A percentile compares a stretch with the other conserved stretches of the same genome.
These are phyloP conservation scores for Suillus lakei DNA, from an alignment of 768 basidiomycete species.

Conservation along the genomic window DNA sequence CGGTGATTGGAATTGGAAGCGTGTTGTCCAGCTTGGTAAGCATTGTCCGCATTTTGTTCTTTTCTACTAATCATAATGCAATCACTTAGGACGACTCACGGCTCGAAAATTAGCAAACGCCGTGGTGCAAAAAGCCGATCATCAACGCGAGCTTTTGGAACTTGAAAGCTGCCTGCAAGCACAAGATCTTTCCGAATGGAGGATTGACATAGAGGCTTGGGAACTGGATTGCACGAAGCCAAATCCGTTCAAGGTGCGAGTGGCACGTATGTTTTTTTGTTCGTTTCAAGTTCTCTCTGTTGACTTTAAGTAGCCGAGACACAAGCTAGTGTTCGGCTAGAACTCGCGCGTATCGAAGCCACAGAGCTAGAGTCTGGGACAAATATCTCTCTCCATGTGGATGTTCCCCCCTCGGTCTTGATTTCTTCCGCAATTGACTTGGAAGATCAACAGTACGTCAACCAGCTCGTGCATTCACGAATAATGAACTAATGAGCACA, in stretches of 20 bases:
- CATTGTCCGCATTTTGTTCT: not conserved
- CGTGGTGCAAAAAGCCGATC: not conserved
- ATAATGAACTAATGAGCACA: not conserved
- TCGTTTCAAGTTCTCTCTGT: not conserved
- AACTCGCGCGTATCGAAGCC: not conserved
- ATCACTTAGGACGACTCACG: not conserved
- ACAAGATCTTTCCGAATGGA: not conserved
- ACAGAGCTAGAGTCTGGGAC: not conserved
- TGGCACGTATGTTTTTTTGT: not conserved
- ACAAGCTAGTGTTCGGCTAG: not conserved
- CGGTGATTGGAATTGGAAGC: conserved; percentile 32
- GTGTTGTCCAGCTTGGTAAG: conserved; percentile 28
- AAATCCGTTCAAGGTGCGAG: not conserved
- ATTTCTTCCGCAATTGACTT: conserved; percentile 19
- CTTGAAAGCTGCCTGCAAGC: not conserved
- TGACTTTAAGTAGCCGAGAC: not conserved
- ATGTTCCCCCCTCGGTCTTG: conserved; percentile 13
- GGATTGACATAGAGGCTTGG: not conserved
- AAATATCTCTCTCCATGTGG: conserved; percentile 9
- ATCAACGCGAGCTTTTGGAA: not conserved
- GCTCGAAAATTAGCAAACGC: conserved; percentile 7
- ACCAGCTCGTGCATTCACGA: not conserved
- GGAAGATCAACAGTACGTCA: conserved; percentile 21
- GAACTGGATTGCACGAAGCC: not conserved
- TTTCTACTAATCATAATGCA: not conserved